Base-by-base conservation (phyloP, 768 basidiomycete species). In the Trametes maxima region DNA sequence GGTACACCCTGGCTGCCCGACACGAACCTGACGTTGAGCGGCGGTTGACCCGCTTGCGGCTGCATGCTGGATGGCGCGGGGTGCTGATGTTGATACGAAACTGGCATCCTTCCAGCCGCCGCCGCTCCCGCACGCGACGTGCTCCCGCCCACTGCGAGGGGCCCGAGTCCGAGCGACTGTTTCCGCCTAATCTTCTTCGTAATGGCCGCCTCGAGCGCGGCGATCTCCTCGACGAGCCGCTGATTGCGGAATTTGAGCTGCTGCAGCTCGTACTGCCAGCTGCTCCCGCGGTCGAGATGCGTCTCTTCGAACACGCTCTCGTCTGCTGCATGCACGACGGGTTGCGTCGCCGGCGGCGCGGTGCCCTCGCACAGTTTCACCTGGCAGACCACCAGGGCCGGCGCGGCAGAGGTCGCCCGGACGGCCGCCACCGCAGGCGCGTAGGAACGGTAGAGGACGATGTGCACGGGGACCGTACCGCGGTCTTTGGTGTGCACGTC, bases 211-310 rank as follows among this genome's bases (percentile, higher is more conserved):
- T 82, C 81, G 13, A 83, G 72, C 17, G 68, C 71, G 22, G 70
- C 71, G 28, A 86, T 62, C 68, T 92, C 89, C 47, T 89, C 88
- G 53, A 72, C 72, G 57, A 93, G 64, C 62, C 85, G 74, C 73
- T 85, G 79, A 68, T 93, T 94, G 54, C 82, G 79, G 67, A 87
- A 86, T 69, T 86, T 82, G 65, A 95, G 78, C 73, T 94, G 91
- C 75, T 93, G 89, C 49, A 95, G 78, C 76, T 94, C 92, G 67
- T 94, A 96, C 76, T 96, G 94, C 94, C 95, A 97, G 65, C 91
- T 93, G 35, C 88, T 88, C 12, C 84, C 87, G 5, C 88, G 77
- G 14, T 75, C 73, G 0, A 82, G 80, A 44, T 89, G 85, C 14
- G 95, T 80, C 71, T 92, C 90, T 42, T 84, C 85, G 63, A 93